Conservation (phyloP, 192 early-diverging fungal genomes). For the Coemansia sp. region DNA sequence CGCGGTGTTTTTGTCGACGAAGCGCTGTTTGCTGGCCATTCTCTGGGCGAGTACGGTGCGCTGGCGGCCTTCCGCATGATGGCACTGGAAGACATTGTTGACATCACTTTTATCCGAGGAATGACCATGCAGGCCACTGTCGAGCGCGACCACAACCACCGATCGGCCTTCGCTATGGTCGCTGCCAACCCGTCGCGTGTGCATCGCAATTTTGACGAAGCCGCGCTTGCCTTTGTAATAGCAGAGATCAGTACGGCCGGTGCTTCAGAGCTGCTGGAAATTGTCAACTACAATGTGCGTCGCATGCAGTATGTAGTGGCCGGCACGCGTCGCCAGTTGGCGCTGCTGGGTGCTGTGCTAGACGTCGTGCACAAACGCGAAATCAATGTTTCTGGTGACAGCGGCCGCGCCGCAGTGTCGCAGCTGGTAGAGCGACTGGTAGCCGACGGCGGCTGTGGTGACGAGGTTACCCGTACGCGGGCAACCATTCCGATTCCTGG, state of each 20-base stretch:
- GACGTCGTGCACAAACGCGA: conserved; percentile 78
- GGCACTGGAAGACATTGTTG: conserved; percentile 77
- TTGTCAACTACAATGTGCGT: conserved; percentile 97
- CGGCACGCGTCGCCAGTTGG: conserved; percentile 75
- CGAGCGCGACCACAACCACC: conserved; percentile 67
- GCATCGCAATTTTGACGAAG: conserved; percentile 71
- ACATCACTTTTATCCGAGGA: conserved; percentile 94
- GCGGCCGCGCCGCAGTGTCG: not conserved
- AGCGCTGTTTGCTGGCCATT: conserved; percentile 86
- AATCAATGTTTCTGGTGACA: conserved; percentile 33
- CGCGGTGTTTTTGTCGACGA: conserved; percentile 79
- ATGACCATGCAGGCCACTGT: conserved; percentile 98
- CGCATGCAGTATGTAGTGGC: conserved; percentile 96
- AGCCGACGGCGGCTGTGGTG: conserved; percentile 57
- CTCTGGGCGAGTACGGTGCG: conserved; percentile 94
- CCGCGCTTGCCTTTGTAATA: conserved; percentile 61
- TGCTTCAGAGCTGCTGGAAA: conserved; percentile 73
- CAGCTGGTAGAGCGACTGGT: conserved; percentile 59
- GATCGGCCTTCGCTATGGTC: conserved; percentile 94
- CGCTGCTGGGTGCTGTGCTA: conserved; percentile 71
- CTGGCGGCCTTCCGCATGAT: conserved; percentile 81
- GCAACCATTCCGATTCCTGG: conserved; percentile 89
- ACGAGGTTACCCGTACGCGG: conserved; percentile 68
- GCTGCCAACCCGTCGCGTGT: conserved; percentile 92
- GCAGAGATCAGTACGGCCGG: conserved; percentile 62